Evolutionary conservation across 495 filamentous ascomycete species (phyloP).

Genomic region (Entonaema liquescens): DNA sequence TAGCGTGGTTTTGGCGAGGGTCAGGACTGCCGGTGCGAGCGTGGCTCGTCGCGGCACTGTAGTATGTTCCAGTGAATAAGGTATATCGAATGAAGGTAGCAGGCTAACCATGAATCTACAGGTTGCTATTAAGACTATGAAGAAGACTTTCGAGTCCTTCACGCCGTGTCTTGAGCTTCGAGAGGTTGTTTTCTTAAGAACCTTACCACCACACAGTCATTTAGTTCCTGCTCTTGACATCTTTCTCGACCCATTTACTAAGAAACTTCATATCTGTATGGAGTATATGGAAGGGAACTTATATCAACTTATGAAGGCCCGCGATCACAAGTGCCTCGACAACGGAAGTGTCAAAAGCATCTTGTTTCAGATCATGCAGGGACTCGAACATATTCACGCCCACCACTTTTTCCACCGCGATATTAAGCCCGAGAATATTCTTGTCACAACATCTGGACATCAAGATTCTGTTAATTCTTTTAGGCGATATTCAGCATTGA

Average conservation of each 20-base stretch:
- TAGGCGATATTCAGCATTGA: conserved; percentile 87
- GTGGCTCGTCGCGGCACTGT: conserved; percentile 91
- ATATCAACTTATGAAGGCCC: conserved; percentile 98
- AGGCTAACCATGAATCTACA: conserved; percentile 53
- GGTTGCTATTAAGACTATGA: conserved; percentile 99
- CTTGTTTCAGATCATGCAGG: conserved; percentile 93
- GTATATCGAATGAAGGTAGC: background rate
- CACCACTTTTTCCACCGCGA: conserved; percentile 99
- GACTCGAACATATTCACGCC: conserved; percentile 95
- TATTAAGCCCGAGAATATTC: conserved; percentile 98
- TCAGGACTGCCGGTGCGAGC: conserved; percentile 86
- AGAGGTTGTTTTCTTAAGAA: conserved; percentile 95
- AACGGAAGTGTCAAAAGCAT: conserved; percentile 95
- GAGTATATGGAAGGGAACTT: conserved; percentile 99
- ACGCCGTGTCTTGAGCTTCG: conserved; percentile 87
- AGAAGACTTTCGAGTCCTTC: conserved; percentile 97
- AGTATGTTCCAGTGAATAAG: conserved; percentile 63
- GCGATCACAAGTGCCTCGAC: conserved; percentile 93
- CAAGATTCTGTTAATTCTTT: conserved; percentile 83
- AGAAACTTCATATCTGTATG: conserved; percentile 98
- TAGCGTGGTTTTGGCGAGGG: conserved; percentile 90
- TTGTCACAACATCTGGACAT: conserved; percentile 89
- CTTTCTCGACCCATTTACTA: conserved; percentile 94
- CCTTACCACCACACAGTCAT: conserved; percentile 86
- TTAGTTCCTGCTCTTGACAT: conserved; percentile 97